Evolutionary conservation across 139 green algal species (phyloP), one percentile per base, ranked within the genome.

Genomic region (Chlamydomonas asymmetrica): DNA sequence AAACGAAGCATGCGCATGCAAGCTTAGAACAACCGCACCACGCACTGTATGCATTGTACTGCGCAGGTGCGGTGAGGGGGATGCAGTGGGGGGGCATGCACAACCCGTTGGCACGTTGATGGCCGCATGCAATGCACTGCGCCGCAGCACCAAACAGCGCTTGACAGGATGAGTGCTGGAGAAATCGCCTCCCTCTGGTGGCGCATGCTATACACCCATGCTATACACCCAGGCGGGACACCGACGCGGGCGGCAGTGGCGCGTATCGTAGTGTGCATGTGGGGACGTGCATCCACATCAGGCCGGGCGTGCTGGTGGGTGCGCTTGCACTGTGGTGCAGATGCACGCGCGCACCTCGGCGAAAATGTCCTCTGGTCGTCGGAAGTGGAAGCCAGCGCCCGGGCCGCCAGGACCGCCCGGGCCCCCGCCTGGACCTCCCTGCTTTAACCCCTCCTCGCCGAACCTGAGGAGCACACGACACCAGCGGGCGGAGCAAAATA

Each of bases 371-470:
- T 95, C 89, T 1, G 92, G 75, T 31, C 70, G 78, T 4, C 91
- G 74, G 52, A 90, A 90, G 66, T 84, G 73, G 68, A 85, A 90
- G 49, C 80, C 77, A 25, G 40, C 65, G 0, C 27, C 71, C 20
- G 72, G 66, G 40, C 76, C 73, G 6, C 66, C 60, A 22, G 43
- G 61, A 1, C 41, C 67, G 35, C 73, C 79, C 0, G 32, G 74
- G 25, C 73, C 80, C 13, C 81, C 81, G 31, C 49, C 69, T 59
- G 78, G 71, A n/a, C 80, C 71, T 23, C 48, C 41, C 32, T 78
- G 34, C 71, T 97, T 97, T 2, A 97, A 82, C 1, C 93, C 93
- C 77, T 97, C 92, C 82, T 97, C 92, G 0, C 93, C 93, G 81
- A 85, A 93, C 38, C n/a, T n/a, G n/a, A n/a, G n/a, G n/a, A n/a